Percentiles rank a stretch among this genome's conserved stretches.
phyloP scores from a whole-genome alignment of 352 stramenopile genomes.

The Bremia lactucae region DNA sequence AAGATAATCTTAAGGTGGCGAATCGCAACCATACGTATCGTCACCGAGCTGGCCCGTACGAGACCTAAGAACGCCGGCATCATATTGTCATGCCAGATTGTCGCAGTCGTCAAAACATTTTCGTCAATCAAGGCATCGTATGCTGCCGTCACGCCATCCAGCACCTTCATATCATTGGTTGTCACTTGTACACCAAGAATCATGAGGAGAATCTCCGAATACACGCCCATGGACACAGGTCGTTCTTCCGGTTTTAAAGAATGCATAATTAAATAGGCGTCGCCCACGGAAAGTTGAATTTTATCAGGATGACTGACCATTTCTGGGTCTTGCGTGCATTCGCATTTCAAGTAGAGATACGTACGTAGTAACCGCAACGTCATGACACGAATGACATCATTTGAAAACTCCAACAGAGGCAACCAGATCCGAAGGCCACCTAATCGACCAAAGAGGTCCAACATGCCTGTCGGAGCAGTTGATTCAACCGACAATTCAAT shows the following conservation, averaged over 20 bases:
- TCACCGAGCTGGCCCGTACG: slow-evolving; percentile 38
- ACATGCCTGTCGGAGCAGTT: slow-evolving; percentile 52
- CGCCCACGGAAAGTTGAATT: slow-evolving; percentile 62
- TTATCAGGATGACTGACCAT: slow-evolving; percentile 57
- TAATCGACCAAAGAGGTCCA: slow-evolving; percentile 65
- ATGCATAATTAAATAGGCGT: slow-evolving; percentile 76
- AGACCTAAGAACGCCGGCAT: slow-evolving; percentile 53
- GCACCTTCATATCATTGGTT: slow-evolving; percentile 35
- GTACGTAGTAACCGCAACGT: slow-evolving; percentile 67
- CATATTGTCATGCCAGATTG: slow-evolving; percentile 61
- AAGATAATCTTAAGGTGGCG: slow-evolving; percentile 59
- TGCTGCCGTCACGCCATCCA: slow-evolving; percentile 36
- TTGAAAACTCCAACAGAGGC: slow-evolving; percentile 62
- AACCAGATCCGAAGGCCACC: slow-evolving; percentile 77
- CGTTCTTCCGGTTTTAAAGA: slow-evolving; percentile 56
- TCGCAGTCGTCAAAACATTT: slow-evolving; percentile 34
- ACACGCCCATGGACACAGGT: slow-evolving; percentile 66
- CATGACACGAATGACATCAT: slow-evolving; percentile 69
- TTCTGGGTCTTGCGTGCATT: slow-evolving; percentile 51
- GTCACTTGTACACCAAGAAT: slow-evolving; percentile 65
- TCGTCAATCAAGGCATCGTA: slow-evolving; percentile 47
- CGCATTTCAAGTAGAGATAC: slow-evolving; percentile 70
- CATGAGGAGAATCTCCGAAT: slow-evolving; percentile 68
- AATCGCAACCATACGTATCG: slow-evolving; percentile 53
- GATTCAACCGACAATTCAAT: slow-evolving; percentile 70